Evolutionary conservation across 2,329 filamentous ascomycete species (phyloP).

Genomic region (Penicillium sp.): DNA sequence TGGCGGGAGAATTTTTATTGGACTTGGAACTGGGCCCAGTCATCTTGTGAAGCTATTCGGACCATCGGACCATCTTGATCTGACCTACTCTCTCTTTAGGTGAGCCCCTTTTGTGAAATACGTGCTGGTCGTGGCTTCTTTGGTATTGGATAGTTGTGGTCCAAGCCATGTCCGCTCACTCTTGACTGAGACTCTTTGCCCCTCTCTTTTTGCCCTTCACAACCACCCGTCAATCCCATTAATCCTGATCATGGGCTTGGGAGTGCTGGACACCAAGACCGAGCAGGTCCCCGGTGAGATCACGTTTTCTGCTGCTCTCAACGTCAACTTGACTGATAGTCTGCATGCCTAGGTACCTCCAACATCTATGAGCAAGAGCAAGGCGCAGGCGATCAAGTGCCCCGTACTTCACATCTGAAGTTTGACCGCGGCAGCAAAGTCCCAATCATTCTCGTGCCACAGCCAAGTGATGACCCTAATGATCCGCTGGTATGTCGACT

Average conservation of each 20-base stretch:
- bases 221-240: background rate
- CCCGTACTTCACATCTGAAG: constrained; percentile 57
- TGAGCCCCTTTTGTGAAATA: background rate
- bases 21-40: background rate
- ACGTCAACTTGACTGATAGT: background rate
- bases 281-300: constrained; percentile 70
- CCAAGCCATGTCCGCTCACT: background rate
- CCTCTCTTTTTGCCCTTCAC: background rate
- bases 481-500: constrained; percentile 66
- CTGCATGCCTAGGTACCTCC: constrained; percentile 36
- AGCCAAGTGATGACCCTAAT: constrained; percentile 86
- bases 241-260: constrained; percentile 59
- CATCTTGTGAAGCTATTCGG: background rate
- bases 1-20: background rate
- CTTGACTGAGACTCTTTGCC: background rate
- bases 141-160: background rate
- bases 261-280: constrained; percentile 65
- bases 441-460: constrained; percentile 80
- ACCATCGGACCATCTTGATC: background rate
- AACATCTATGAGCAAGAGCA: constrained; percentile 62
- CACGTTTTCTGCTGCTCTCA: constrained; percentile 15
- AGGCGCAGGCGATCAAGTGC: constrained; percentile 34
- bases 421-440: constrained; percentile 65
- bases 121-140: background rate
- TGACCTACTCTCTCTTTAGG: background rate